phyloP scores from a whole-genome alignment of 75 land plant genomes.

The Pinus albicaulis region DNA sequence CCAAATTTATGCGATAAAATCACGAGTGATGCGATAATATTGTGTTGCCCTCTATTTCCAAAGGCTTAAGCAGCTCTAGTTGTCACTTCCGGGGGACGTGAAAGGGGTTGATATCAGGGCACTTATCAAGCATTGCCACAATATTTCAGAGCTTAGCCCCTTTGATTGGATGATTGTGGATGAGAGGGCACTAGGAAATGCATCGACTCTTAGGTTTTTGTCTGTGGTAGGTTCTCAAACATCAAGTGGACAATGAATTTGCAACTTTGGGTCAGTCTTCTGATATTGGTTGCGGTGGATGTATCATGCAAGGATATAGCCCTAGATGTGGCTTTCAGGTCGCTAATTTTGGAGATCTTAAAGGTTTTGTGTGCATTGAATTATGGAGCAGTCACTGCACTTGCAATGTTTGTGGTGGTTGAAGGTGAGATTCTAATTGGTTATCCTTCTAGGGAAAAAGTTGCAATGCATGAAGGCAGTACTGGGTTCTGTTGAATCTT shows the following conservation, averaged over 20 bases:
- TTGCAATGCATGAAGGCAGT: slow-evolving; percentile 81
- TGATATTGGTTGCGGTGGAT: slow-evolving; percentile 76
- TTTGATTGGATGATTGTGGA: slow-evolving; percentile 67
- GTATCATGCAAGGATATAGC: slow-evolving; percentile 86
- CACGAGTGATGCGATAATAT: slow-evolving; percentile 76
- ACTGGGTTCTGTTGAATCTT: slow-evolving; percentile 67
- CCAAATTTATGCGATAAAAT: slow-evolving; percentile 82
- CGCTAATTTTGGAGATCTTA: slow-evolving; percentile 49
- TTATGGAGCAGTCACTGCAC: slow-evolving; percentile 87
- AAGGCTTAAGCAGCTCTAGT: slow-evolving; percentile 51
- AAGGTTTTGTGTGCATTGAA: slow-evolving; percentile 81
- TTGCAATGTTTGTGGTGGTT: slow-evolving; percentile 95
- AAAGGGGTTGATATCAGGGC: slow-evolving; percentile 76
- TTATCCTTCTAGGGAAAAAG: slow-evolving; percentile 78
- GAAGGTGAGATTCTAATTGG: slow-evolving; percentile 92
- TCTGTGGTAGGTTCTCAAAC: slow-evolving; percentile 76
- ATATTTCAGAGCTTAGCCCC: slow-evolving; percentile 65
- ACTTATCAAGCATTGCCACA: slow-evolving; percentile 55
- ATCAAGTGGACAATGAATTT: slow-evolving; percentile 67
- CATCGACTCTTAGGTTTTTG: slow-evolving; percentile 55
- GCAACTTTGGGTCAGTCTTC: slow-evolving; percentile 56
- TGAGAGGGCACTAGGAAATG: slow-evolving; percentile 48
- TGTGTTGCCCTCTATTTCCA: slow-evolving; percentile 79
- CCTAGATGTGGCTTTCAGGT: slow-evolving; percentile 39
- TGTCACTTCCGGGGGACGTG: slow-evolving; percentile 71